Conservation (phyloP, 78 protist species). For the Parvularia atlantis region DNA sequence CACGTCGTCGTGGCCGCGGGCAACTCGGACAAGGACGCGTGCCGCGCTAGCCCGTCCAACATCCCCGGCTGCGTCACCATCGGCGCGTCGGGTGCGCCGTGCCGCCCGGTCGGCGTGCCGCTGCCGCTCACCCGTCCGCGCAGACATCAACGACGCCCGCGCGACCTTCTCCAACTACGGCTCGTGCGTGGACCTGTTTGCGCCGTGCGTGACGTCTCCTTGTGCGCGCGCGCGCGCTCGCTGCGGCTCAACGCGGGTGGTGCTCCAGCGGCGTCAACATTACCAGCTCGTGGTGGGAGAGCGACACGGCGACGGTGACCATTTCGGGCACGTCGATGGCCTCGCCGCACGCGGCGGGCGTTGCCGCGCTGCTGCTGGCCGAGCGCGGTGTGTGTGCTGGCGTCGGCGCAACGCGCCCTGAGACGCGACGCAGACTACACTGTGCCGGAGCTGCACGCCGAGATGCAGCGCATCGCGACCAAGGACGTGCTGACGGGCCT, state of each 20-base stretch:
- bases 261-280: neutral
- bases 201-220: no score
- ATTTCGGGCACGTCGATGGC: constrained; percentile 22
- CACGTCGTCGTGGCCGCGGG: constrained; percentile 16
- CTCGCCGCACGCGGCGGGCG: constrained; percentile 1
- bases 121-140: no score
- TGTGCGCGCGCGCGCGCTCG: no score
- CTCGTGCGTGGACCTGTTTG: constrained; percentile 15
- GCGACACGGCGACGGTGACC: neutral
- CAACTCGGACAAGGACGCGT: constrained; percentile 2
- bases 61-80: neutral
- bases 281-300: neutral
- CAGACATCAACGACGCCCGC: neutral
- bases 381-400: no score
- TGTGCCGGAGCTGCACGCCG: no score
- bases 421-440: no score
- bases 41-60: neutral
- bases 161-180: constrained; percentile 23
- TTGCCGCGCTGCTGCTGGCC: neutral
- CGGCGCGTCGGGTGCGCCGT: constrained; percentile 1
- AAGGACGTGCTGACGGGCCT: no score
- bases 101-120: no score
- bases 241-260: no score
- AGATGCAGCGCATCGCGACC: no score
- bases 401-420: no score